Evolutionary conservation across 768 basidiomycete genomes (phyloP).

Genomic region (Boletus subcaerulescens): DNA sequence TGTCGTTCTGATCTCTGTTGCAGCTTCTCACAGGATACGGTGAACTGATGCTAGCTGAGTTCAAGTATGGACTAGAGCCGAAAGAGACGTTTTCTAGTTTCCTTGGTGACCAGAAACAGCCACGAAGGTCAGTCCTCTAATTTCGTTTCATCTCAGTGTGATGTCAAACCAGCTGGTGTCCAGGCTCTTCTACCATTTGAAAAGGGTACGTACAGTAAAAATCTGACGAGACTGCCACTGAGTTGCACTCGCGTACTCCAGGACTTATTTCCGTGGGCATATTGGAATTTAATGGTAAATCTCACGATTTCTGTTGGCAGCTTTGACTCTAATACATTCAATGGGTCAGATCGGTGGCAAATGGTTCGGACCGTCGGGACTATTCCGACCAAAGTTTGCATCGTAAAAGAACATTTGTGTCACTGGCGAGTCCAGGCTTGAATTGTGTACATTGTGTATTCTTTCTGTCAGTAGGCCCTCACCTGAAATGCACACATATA

Average conservation of each 20-base stretch:
- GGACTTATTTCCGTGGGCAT: conserved; percentile 47
- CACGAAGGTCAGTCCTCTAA: conserved; percentile 50
- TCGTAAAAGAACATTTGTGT: conserved; percentile 4
- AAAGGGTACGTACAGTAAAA: conserved; percentile 50
- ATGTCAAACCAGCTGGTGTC: conserved; percentile 4
- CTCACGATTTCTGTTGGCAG: not conserved
- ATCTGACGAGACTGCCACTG: not conserved
- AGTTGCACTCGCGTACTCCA: conserved; percentile 2
- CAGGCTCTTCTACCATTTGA: conserved; percentile 83
- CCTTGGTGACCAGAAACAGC: conserved; percentile 73
- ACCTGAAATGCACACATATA: conserved; percentile 5
- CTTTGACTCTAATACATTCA: conserved; percentile 4
- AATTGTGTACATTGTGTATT: not conserved
- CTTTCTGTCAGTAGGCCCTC: not conserved
- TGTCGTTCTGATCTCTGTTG: not conserved
- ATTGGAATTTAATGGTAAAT: conserved; percentile 73
- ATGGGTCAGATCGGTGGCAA: conserved; percentile 34
- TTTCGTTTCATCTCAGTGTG: not conserved
- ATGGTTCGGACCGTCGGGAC: conserved; percentile 49
- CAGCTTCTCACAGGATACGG: conserved; percentile 82
- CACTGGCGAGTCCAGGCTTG: not conserved
- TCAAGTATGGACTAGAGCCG: conserved; percentile 87
- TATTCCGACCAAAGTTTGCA: conserved; percentile 38
- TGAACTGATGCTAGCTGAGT: conserved; percentile 84
- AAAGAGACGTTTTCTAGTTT: conserved; percentile 77